A percentile compares a stretch with the other conserved stretches of the same genome.
These are phyloP conservation scores for Leccinum subrobustum DNA, from an alignment of 1,284 basidiomycete species.

Conservation along the genomic window DNA sequence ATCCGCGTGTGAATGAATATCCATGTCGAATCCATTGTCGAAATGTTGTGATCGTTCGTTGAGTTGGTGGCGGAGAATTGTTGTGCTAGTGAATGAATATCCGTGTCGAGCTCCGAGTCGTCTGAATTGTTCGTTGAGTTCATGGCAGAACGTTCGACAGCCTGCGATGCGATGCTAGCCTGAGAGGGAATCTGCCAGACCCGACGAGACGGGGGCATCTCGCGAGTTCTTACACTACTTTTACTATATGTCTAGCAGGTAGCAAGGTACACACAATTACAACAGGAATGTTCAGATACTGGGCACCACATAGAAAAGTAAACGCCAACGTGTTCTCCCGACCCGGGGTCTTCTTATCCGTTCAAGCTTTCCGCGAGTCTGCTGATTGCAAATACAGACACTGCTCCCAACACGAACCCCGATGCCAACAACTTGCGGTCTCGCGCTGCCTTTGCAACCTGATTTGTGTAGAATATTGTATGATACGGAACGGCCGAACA, in stretches of 20 bases:
- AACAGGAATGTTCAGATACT: too few species aligned
- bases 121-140: neutral
- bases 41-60: neutral
- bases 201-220: neutral
- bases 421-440: slow-evolving; percentile 10
- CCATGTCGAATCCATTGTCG: neutral
- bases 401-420: slow-evolving; percentile 21
- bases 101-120: neutral
- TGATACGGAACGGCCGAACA: neutral
- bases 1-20: neutral
- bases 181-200: neutral
- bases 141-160: neutral
- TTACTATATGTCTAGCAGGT: too few species aligned
- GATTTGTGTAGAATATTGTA: too few species aligned
- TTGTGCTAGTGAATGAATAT: neutral
- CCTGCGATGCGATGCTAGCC: neutral
- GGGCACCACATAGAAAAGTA: too few species aligned
- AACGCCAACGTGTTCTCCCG: too few species aligned
- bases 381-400: slow-evolving; percentile 5
- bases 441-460: too few species aligned
- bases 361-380: slow-evolving; percentile 3
- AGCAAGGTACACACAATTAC: too few species aligned
- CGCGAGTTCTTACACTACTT: neutral
- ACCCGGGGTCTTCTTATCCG: neutral
- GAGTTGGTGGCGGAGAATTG: neutral